Conservation (phyloP, 2,329 filamentous ascomycete genomes). For the Colletotrichum tofieldiae region DNA sequence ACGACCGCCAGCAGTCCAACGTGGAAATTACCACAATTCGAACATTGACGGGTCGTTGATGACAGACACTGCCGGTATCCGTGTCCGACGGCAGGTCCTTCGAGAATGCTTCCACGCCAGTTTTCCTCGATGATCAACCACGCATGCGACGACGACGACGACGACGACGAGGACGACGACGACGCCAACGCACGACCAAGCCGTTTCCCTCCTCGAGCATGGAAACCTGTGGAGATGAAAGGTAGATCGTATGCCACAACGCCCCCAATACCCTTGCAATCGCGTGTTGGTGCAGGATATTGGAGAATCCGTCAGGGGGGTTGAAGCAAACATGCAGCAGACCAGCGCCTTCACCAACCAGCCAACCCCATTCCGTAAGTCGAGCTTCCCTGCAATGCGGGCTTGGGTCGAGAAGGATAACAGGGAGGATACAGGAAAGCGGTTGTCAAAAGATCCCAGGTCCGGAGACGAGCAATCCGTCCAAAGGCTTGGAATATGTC, state of each 20-base stretch:
- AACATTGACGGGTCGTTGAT: neutral
- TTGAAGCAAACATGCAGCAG: conserved; percentile 25
- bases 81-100: conserved; percentile 11
- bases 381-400: conserved; percentile 12
- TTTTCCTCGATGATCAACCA: neutral
- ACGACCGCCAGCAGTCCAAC: neutral
- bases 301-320: neutral
- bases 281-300: conserved; percentile 15
- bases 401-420: neutral
- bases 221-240: neutral
- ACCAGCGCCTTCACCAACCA: conserved; percentile 22
- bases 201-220: neutral
- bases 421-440: neutral
- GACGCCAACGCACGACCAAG: neutral
- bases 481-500: neutral
- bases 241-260: neutral
- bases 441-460: neutral
- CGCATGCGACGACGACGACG: neutral
- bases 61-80: neutral
- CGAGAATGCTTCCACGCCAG: conserved; percentile 15
- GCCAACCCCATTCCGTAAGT: neutral
- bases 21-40: neutral
- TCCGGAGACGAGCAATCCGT: neutral
- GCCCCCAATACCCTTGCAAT: neutral
- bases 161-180: neutral